These are phyloP conservation scores for Tolypocladium guangdongense DNA, from an alignment of 2,329 filamentous ascomycete species.

Conservation along the genomic window DNA sequence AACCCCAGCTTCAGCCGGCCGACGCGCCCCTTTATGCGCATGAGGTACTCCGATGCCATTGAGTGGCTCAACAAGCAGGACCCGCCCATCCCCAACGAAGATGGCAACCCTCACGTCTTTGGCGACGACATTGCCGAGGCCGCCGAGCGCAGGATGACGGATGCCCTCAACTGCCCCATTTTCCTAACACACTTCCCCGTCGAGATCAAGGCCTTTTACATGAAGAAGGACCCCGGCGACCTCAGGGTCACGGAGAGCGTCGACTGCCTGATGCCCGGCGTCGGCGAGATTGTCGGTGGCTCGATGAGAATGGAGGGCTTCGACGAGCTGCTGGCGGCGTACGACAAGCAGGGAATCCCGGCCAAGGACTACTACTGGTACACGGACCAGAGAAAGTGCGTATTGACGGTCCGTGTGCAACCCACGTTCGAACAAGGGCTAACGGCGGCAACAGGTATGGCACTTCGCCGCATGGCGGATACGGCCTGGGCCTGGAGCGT, in stretches of 20 bases:
- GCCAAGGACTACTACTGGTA: slow-evolving; percentile 94
- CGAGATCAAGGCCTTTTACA: slow-evolving; percentile 99
- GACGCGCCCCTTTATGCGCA: slow-evolving; percentile 78
- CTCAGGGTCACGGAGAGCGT: slow-evolving; percentile 83
- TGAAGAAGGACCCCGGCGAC: slow-evolving; percentile 79
- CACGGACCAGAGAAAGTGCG: slow-evolving; percentile 79
- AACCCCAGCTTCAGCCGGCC: slow-evolving; percentile 86
- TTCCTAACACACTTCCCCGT: slow-evolving; percentile 95
- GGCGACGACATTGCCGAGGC: slow-evolving; percentile 98
- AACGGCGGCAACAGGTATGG: slow-evolving; percentile 45
- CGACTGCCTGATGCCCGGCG: slow-evolving; percentile 77
- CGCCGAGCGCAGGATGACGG: slow-evolving; percentile 93
- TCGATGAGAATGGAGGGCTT: slow-evolving; percentile 93
- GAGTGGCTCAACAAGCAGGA: slow-evolving; percentile 85
- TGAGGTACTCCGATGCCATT: slow-evolving; percentile 91
- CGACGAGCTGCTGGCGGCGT: slow-evolving; percentile 81
- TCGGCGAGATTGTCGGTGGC: slow-evolving; percentile 93
- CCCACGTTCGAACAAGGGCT: neutral
- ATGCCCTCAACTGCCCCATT: slow-evolving; percentile 89
- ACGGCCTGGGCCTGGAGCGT: slow-evolving; percentile 58
- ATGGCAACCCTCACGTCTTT: slow-evolving; percentile 79
- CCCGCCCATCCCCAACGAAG: slow-evolving; percentile 68
- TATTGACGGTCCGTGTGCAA: neutral
- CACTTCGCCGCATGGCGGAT: slow-evolving; percentile 83
- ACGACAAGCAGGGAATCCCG: slow-evolving; percentile 76